Evolutionary conservation across 768 basidiomycete species (phyloP).

Genomic region (Aureoboletus auriporus): DNA sequence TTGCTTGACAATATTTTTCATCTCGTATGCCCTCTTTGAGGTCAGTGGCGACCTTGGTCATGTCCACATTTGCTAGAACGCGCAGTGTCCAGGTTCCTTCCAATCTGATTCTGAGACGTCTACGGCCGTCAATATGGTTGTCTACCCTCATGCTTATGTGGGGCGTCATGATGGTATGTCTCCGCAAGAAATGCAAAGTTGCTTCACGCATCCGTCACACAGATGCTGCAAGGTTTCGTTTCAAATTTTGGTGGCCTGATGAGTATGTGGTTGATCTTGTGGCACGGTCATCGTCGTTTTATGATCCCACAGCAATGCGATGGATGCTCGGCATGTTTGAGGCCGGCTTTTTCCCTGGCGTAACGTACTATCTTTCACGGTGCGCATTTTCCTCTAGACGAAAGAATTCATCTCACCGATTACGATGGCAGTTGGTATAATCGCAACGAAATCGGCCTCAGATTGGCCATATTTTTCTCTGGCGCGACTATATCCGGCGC

Average conservation of each 20-base stretch:
- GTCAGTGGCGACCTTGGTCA: slow-evolving; percentile 23
- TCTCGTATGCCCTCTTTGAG: slow-evolving; percentile 69
- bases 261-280: slow-evolving; percentile 36
- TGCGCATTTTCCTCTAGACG: slow-evolving; percentile 26
- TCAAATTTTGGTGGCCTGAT: slow-evolving; percentile 66
- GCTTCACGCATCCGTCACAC: neutral
- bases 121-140: slow-evolving; percentile 76
- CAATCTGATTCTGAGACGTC: slow-evolving; percentile 66
- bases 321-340: slow-evolving; percentile 75
- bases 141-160: slow-evolving; percentile 69
- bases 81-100: slow-evolving; percentile 51
- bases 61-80: neutral
- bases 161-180: slow-evolving; percentile 68
- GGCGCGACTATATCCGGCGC: slow-evolving; percentile 82
- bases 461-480: slow-evolving; percentile 66
- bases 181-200: neutral
- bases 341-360: slow-evolving; percentile 40
- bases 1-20: slow-evolving; percentile 57
- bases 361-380: slow-evolving; percentile 74
- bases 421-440: slow-evolving; percentile 47
- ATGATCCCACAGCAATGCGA: slow-evolving; percentile 47
- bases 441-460: slow-evolving; percentile 71
- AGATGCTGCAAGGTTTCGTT: slow-evolving; percentile 73
- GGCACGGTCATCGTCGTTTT: neutral
- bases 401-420: no score